Base-by-base conservation (phyloP, 2,329 filamentous ascomycete species). In the Nigrospora oryzae region DNA sequence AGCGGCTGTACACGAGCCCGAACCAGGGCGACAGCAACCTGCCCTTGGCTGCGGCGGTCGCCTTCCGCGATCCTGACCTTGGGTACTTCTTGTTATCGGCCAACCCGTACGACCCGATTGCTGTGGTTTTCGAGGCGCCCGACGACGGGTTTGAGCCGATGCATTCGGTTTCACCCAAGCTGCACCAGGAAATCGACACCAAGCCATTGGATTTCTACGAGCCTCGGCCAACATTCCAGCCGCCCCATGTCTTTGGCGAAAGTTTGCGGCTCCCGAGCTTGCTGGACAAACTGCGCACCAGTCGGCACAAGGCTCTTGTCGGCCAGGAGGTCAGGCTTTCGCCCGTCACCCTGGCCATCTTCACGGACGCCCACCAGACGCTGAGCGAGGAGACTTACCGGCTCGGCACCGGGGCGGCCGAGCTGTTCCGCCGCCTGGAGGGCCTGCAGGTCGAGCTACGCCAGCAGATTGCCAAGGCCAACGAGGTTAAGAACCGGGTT, bases 361-460 rank as follows among this genome's bases (percentile, higher is more conserved):
- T 91, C 52, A 85, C 83, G 28, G 80, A 86, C 47, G 80, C 81
- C 0, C 86, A 91, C 60, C 81, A 84, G 56, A 69, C 86, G 5
- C 69, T 90, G 6, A 80, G 80, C 49, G 74, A 76, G 11, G 84
- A 90, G 61, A 88, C 84, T 0, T 73, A 84, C 52, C 72, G 71
- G 11, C 71, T 90, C 11, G 84, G 84, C 14, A 67, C 77, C 37
- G 85, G 83, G 1, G 85, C 83, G 1, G 78, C 84, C 1, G 84
- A 89, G 54, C 69, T 90, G 6, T 90, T 89, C 64, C 72, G 81
- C 23, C 75, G 81, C 44, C 87, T 84, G 49, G 76, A 84, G 52
- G 72, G 79, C 38, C 70, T 90, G 23, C 81, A 84, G 54, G 68
- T 71, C 15, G 84, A 89, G 56, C 71, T 89, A 36, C 71, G 69